Percentiles rank a stretch among this genome's conserved stretches.
Conservation (phyloP, 805 yeast species). For the Kluyveromyces siamensis region DNA sequence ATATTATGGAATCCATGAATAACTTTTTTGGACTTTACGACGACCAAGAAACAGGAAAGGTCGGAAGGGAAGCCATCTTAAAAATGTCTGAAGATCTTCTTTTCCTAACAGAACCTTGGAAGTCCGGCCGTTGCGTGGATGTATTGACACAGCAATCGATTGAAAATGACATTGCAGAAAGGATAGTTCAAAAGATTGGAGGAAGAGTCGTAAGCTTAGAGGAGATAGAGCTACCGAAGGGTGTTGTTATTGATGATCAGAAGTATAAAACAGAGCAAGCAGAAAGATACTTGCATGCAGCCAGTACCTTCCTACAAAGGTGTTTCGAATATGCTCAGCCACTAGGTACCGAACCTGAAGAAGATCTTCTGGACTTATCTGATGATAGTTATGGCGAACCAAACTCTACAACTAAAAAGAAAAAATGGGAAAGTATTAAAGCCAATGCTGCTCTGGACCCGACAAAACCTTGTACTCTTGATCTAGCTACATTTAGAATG, state of each 20-base stretch:
- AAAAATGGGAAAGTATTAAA: constrained; percentile 29
- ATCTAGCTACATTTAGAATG: constrained; percentile 88
- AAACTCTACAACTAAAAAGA: constrained; percentile 15
- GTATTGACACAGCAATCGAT: constrained; percentile 51
- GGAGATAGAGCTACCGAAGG: constrained; percentile 44
- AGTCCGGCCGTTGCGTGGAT: constrained; percentile 63
- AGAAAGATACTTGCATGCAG: constrained; percentile 79
- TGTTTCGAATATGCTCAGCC: constrained; percentile 88
- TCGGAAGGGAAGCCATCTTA: constrained; percentile 72
- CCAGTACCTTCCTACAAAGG: constrained; percentile 75
- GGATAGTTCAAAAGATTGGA: constrained; percentile 33
- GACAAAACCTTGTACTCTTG: constrained; percentile 60
- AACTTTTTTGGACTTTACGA: constrained; percentile 76
- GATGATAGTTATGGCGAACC: constrained; percentile 29
- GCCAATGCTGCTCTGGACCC: constrained; percentile 84
- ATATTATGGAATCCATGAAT: constrained; percentile 69
- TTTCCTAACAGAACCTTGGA: constrained; percentile 77
- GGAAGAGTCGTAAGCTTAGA: constrained; percentile 27
- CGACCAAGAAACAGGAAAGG: constrained; percentile 43
- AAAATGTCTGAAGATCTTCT: constrained; percentile 82
- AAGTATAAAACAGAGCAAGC: constrained; percentile 53
- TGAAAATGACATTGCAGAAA: constrained; percentile 60
- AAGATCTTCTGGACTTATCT: constrained; percentile 35
- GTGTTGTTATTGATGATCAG: constrained; percentile 54
- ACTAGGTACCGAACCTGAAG: constrained; percentile 35